Evolutionary conservation across 164 flowering plant genomes (phyloP).

Genomic region (Aristolochia fimbriata): DNA sequence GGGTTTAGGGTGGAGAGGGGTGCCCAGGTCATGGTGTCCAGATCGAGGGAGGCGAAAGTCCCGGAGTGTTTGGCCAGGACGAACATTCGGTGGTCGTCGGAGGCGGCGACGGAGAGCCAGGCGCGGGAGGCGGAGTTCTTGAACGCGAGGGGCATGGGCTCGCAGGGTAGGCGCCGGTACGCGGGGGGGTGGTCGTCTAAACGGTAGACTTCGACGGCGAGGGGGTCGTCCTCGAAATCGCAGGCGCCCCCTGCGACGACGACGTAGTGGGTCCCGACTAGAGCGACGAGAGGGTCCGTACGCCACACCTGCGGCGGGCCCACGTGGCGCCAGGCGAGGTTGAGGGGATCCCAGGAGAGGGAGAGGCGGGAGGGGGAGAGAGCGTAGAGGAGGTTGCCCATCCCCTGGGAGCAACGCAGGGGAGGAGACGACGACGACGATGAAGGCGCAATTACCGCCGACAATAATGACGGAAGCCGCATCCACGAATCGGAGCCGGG

Average conservation of each 20-base stretch:
- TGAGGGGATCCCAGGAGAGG: constrained; percentile 51
- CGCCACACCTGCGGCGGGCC: constrained; percentile 47
- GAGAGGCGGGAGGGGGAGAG: constrained; percentile 34
- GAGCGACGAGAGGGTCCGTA: constrained; percentile 56
- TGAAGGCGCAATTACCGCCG: no score
- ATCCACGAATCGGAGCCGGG: constrained; percentile 54
- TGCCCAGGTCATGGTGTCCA: constrained; percentile 32
- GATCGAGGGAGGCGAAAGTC: constrained; percentile 31
- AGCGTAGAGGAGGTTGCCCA: constrained; percentile 43
- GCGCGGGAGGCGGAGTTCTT: constrained; percentile 39
- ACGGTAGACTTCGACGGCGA: constrained; percentile 50
- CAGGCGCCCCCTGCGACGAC: constrained; percentile 67
- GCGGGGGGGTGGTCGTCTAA: constrained; percentile 3
- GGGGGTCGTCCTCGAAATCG: constrained; percentile 56
- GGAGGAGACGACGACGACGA: no score
- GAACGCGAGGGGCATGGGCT: constrained; percentile 43
- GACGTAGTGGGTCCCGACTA: constrained; percentile 31
- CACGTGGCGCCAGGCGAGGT: constrained; percentile 34
- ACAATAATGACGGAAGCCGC: constrained; percentile 12
- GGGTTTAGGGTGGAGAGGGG: constrained; percentile 31
- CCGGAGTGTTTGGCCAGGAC: constrained; percentile 46
- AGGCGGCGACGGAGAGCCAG: constrained; percentile 51
- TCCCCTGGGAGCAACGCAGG: constrained; percentile 45
- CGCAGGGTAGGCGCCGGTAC: constrained; percentile 38
- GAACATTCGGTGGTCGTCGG: constrained; percentile 14